Percentiles rank a stretch among this genome's conserved stretches.
Conservation (phyloP, 2,329 filamentous ascomycete species). For the Aspergillus amoenus region DNA sequence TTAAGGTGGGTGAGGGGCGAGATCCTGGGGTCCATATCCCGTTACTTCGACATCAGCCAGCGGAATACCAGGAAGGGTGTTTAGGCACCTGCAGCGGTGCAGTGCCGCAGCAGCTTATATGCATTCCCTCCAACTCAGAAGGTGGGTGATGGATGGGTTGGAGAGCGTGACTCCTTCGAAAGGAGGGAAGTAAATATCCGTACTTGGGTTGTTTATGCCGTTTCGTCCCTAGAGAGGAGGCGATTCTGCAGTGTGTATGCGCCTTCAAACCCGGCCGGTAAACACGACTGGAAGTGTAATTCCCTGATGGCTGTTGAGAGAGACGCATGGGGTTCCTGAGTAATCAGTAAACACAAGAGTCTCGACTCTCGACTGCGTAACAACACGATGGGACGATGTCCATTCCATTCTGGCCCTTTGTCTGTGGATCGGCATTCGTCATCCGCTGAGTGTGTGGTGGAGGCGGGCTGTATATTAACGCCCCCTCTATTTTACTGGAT, state of each 20-base stretch:
- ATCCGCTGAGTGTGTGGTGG: neutral
- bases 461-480: neutral
- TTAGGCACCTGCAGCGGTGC: no score
- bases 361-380: no score
- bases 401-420: neutral
- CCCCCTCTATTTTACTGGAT: neutral
- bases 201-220: no score
- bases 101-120: neutral
- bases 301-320: neutral
- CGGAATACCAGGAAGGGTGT: no score
- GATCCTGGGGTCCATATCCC: no score
- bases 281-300: neutral
- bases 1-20: no score
- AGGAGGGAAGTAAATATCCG: no score
- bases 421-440: conserved; percentile 3
- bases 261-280: neutral
- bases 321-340: neutral
- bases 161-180: no score
- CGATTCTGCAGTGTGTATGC: no score
- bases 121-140: neutral
- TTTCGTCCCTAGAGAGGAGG: no score
- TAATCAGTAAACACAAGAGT: neutral
- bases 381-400: neutral
- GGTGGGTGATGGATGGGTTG: neutral
- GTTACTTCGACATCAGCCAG: no score